phyloP scores from a whole-genome alignment of 2,329 filamentous ascomycete species.

The Thielaviopsis euricoi region DNA sequence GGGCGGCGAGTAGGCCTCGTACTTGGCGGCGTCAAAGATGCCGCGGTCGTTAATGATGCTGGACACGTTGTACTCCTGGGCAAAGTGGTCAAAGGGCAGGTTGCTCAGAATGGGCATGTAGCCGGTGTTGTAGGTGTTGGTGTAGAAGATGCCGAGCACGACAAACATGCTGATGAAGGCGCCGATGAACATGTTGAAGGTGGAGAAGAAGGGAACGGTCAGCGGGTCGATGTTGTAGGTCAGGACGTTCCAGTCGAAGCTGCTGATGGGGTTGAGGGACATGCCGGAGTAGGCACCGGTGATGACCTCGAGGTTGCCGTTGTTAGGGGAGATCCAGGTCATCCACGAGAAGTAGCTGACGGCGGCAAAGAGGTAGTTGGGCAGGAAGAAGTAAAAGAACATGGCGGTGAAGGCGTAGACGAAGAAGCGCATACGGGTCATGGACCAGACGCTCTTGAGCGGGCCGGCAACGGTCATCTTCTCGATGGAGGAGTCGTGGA shows the following conservation, averaged over 20 bases:
- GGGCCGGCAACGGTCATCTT: constrained; percentile 20
- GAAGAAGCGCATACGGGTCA: constrained; percentile 33
- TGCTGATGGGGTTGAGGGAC: constrained; percentile 26
- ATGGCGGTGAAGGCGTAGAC: constrained; percentile 25
- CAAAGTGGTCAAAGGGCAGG: constrained; percentile 32
- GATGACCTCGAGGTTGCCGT: constrained; percentile 21
- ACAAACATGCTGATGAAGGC: constrained; percentile 38
- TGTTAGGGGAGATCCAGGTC: constrained; percentile 33
- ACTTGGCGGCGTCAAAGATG: constrained; percentile 28
- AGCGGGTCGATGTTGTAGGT: constrained; percentile 41
- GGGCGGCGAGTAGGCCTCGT: constrained; percentile 33
- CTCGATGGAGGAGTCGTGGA: constrained; percentile 30
- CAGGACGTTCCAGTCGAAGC: constrained; percentile 28
- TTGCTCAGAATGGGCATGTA: constrained; percentile 38
- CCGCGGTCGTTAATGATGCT: constrained; percentile 25
- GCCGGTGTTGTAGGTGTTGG: constrained; percentile 38
- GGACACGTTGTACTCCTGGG: constrained; percentile 29
- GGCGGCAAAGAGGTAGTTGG: constrained; percentile 32
- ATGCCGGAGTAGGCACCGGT: constrained; percentile 22
- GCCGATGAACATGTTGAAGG: constrained; percentile 40
- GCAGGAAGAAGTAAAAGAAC: constrained; percentile 39
- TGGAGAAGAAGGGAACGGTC: constrained; percentile 39
- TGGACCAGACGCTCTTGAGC: constrained; percentile 21
- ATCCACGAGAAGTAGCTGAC: constrained; percentile 35
- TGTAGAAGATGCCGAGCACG: constrained; percentile 43